Percentiles rank a stretch among this genome's conserved stretches.
These are phyloP conservation scores for Letharia lupina DNA, from an alignment of 495 filamentous ascomycete genomes.

Conservation along the genomic window DNA sequence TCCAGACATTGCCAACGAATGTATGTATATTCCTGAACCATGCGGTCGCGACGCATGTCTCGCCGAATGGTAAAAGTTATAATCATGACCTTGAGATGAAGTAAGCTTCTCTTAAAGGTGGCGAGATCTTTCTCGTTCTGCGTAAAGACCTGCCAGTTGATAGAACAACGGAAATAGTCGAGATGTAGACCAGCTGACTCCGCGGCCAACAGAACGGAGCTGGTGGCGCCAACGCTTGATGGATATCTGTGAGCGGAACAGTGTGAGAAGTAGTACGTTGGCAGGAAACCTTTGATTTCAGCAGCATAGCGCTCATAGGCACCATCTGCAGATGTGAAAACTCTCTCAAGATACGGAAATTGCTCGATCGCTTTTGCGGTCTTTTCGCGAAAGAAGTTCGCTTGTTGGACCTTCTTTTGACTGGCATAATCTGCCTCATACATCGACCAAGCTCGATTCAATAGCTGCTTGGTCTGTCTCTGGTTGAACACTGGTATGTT, in stretches of 20 bases:
- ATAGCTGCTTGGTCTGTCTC: background rate
- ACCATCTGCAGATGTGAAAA: background rate
- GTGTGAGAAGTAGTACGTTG: background rate
- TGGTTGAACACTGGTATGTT: too few species aligned
- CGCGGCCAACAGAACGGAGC: background rate
- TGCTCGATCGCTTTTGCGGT: background rate
- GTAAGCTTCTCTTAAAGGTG: background rate
- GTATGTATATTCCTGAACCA: background rate
- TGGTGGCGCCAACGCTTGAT: background rate
- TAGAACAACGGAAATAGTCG: background rate
- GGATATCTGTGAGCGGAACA: background rate
- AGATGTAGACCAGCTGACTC: background rate
- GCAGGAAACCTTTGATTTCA: background rate
- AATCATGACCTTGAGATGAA: background rate
- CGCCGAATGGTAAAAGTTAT: background rate
- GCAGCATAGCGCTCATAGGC: background rate
- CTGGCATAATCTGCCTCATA: background rate
- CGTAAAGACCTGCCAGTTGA: background rate
- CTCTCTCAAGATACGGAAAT: background rate
- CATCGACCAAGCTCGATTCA: background rate
- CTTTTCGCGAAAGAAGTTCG: background rate
- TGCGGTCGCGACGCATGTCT: background rate
- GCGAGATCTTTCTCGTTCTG: background rate
- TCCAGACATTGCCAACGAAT: background rate
- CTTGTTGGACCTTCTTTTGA: background rate